Evolutionary conservation across 2,329 filamentous ascomycete genomes (phyloP), one percentile per base, ranked within the genome.

Genomic region (Ophiostoma perfectum): DNA sequence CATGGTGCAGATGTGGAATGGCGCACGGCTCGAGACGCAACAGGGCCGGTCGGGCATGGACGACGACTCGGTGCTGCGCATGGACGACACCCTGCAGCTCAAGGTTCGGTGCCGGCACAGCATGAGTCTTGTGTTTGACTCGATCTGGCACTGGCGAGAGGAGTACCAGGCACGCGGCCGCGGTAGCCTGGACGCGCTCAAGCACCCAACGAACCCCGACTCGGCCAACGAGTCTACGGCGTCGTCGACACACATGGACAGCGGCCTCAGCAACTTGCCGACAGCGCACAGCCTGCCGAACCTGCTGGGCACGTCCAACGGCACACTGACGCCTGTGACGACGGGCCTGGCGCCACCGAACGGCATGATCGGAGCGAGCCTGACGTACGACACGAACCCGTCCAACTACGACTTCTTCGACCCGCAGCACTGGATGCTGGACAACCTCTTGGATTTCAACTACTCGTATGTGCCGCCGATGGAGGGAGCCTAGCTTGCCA

Each of bases 341-440:
- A 81, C 81, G 60, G 77, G 77, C 44, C 74, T 85, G 39, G 80
- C 78, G 12, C 78, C 77, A 39, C 77, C 81, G 27, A 81, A 80
- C 72, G 80, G 78, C 73, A 69, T 71, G 66, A 80, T 86, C 75
- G 79, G 86, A 66, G 78, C 78, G 39, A 80, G 80, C 42, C 77
- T 86, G 71, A 82, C 83, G 73, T 89, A 91, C 71, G 83, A 85
- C 72, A 85, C 90, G 68, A 85, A 70, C 38, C 62, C 70, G 7
- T 39, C 70, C 38, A 70, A 86, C 73, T 93, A 93, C 77, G 91
- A 96, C 77, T 92, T 96, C 71, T 97, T 96, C 75, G 93, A 97
- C 78, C 92, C 93, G 0, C 84, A 97, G 74, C 92, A 94, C 77
- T 97, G 93, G 93, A 92, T 96, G 82, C 81, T 97, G 70, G 93